Evolutionary conservation across 495 filamentous ascomycete species (phyloP).

Genomic region (Xylaria cubensis): DNA sequence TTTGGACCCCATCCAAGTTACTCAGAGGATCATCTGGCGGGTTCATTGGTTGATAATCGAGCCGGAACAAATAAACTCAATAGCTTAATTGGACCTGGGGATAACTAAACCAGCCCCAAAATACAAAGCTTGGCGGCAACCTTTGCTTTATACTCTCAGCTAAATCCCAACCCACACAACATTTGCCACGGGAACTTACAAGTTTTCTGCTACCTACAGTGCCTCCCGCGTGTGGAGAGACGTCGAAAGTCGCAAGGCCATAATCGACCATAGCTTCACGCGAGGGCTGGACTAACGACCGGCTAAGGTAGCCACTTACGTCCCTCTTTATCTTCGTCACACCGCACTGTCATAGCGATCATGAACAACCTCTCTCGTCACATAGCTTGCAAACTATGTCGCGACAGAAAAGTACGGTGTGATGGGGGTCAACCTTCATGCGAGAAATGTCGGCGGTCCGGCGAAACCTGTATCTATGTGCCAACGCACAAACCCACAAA

Average conservation of each 20-base stretch:
- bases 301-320: slow-evolving; percentile 16
- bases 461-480: slow-evolving; percentile 29
- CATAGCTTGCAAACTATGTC: slow-evolving; percentile 34
- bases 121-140: slow-evolving; percentile 18
- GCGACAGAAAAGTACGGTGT: slow-evolving; percentile 31
- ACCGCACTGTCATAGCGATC: neutral
- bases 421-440: slow-evolving; percentile 29
- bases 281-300: slow-evolving; percentile 16
- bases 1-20: slow-evolving; percentile 18
- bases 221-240: slow-evolving; percentile 17
- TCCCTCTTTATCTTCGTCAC: neutral
- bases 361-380: slow-evolving; percentile 29
- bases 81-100: slow-evolving; percentile 23
- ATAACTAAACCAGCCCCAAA: slow-evolving; percentile 14
- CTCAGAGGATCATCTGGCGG: slow-evolving; percentile 16
- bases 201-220: neutral
- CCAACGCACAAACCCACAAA: slow-evolving; percentile 32
- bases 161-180: slow-evolving; percentile 17
- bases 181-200: slow-evolving; percentile 14
- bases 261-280: slow-evolving; percentile 4
- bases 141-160: slow-evolving; percentile 21
- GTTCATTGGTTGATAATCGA: slow-evolving; percentile 8
- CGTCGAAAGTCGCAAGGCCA: slow-evolving; percentile 1
- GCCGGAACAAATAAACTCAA: slow-evolving; percentile 20
- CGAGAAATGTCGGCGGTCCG: slow-evolving; percentile 30